Percentiles rank a stretch among this genome's conserved stretches.
phyloP scores from a whole-genome alignment of 805 yeast species.

The Metschnikowia peoriensis region DNA sequence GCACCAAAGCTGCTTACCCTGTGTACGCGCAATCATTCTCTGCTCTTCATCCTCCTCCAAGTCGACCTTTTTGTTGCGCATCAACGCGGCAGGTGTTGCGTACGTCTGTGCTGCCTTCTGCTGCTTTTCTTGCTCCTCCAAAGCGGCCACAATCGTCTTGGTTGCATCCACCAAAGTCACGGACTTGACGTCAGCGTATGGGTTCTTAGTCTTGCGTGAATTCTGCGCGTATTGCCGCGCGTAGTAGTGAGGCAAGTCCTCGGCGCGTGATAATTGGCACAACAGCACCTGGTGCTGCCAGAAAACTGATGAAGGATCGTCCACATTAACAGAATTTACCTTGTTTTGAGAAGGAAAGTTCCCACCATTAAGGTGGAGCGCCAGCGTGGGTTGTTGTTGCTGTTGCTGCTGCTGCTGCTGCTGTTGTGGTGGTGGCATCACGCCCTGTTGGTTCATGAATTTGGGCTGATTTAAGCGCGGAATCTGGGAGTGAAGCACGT shows the following conservation, averaged over 20 bases:
- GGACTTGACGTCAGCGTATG: constrained; percentile 36
- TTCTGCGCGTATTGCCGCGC: constrained; percentile 79
- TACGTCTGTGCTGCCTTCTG: constrained; percentile 31
- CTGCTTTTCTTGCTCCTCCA: constrained; percentile 41
- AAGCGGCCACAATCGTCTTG: constrained; percentile 31
- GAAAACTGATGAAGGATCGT: constrained; percentile 44
- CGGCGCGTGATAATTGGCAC: constrained; percentile 63
- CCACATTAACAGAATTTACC: constrained; percentile 30
- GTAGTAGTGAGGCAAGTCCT: constrained; percentile 72
- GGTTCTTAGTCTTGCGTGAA: constrained; percentile 48
- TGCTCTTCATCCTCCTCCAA: constrained; percentile 65
- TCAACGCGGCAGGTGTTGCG: constrained; percentile 31
- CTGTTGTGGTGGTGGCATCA: not conserved
- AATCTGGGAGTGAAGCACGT: constrained; percentile 22
- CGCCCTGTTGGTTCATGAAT: constrained; percentile 17
- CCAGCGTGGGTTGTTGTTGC: constrained; percentile 13
- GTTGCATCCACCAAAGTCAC: constrained; percentile 44
- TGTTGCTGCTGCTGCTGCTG: too few relatives aligned
- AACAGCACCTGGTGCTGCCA: constrained; percentile 84
- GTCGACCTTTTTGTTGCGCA: constrained; percentile 44
- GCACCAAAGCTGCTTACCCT: constrained; percentile 87
- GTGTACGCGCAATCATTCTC: constrained; percentile 55
- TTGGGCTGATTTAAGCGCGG: constrained; percentile 23
- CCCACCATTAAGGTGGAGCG: constrained; percentile 14
- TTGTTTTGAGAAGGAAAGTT: constrained; percentile 25